Evolutionary conservation across 768 basidiomycete genomes (phyloP), one percentile per base, ranked within the genome.

Genomic region (Lanmaoa rubissima): DNA sequence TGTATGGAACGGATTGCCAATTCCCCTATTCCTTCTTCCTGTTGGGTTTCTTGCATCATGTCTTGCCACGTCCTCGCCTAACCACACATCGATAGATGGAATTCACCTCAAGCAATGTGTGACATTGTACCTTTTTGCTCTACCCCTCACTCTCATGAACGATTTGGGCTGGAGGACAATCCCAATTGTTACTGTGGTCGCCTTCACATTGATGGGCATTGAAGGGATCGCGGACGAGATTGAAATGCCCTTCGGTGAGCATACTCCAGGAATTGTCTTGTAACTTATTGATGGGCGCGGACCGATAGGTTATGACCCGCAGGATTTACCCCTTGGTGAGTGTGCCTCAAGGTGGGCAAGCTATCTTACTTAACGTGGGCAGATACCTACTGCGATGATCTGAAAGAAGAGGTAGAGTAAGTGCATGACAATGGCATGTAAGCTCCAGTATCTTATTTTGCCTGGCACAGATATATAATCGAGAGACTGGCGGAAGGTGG

Each of bases 21-120:
- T 70, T 92, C 92, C 11, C 89, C 88, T 0, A 90, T 93, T 48
- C 92, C 90, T 19, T 74, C 82, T 40, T 87, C 87, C 39, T 92
- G 87, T 88, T 58, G 38, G 21, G 84, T 70, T 32, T 51, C 38
- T 31, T 49, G 34, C 41, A 55, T 44, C 21, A 12, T 35, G 5
- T 42, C 47, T 40, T 61, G 48, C 10, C 43, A 35, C 24, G n/a
- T 44, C 48, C 0, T 34, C 38, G 54, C 28, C 62, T 69, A 17
- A 65, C 24, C 28, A 43, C 44, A 34, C 46, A n/a, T 41, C 51
- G 65, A 62, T 55, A 90, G 88, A 93, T 63, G 85, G 90, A 40
- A 88, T 98, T 57, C 94, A 97, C 72, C 76, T 96, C 65, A 95
- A 96, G 70, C 95, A 98, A 85, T 92, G 89, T 61, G 91, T 96